Base-by-base conservation (phyloP, 2,329 filamentous ascomycete genomes). In the Neonectria neomacrospora region DNA sequence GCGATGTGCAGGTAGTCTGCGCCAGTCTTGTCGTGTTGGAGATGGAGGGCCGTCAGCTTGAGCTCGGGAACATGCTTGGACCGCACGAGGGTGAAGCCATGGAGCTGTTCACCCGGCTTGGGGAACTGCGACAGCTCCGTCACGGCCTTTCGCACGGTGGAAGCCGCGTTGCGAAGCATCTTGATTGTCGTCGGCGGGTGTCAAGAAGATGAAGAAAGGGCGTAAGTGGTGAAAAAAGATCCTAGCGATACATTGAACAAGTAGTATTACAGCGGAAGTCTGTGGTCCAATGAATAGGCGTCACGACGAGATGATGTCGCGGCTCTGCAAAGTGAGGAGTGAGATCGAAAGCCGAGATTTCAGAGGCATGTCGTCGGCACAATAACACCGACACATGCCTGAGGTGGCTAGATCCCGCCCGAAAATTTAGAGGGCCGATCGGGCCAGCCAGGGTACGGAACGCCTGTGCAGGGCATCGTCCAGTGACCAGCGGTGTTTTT, bases 1-100 rank as follows among this genome's bases (percentile, higher is more conserved):
- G 94, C 95, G 72, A 99, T 91, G 80, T 99, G 96, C 50, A 99
- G 85, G 76, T 98, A 97, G 71, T 99, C 93, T 67, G 96, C 96
- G 64, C 94, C 93, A 0, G 96, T 99, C 83, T 94, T 94, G 81
- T 98, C 92, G 77, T 99, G 96, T 74, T 92, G 90, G 67, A 99
- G 86, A 67, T 96, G 92, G 56, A 98, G 80, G 5, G 96, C 96
- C 1, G 94, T 97, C 74, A 99, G 81, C 79, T 98, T 92, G 52
- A 98, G 87, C 82, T 99, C 96, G 0, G 94, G 93, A 2, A 99
- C 92, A 80, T 97, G 92, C 81, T 97, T 97, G 65, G 91, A 88
- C 65, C 95, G 89, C 74, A 94, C 84, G 57, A 99, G 83, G 0
- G 94, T 97, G 81, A 99, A 99, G 74, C 96, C 96, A 78, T 98